These are phyloP conservation scores for Suillus discolor DNA, from an alignment of 768 basidiomycete genomes.

Conservation along the genomic window DNA sequence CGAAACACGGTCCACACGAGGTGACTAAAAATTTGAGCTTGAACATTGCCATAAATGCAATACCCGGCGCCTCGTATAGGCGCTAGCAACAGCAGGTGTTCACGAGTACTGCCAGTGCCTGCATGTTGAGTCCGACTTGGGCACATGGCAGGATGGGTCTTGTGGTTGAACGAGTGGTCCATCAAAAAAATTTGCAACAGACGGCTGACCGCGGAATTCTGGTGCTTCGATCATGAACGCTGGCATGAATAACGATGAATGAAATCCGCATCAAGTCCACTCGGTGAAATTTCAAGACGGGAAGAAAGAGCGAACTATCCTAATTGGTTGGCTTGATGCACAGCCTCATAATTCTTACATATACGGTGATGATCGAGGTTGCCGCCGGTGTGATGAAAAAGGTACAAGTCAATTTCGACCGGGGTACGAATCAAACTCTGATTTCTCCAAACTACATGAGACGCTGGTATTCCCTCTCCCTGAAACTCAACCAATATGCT, in stretches of 20 bases:
- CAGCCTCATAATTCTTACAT: background rate
- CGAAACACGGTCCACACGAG: background rate
- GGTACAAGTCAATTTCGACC: background rate
- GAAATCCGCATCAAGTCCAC: constrained; percentile 1
- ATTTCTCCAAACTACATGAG: constrained; percentile 5
- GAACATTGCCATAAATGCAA: background rate
- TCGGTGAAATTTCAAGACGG: background rate
- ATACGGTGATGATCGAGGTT: background rate
- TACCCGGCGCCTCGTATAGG: background rate
- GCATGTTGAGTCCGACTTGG: background rate
- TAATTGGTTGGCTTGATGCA: background rate
- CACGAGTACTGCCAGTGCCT: background rate
- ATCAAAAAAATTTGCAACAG: background rate
- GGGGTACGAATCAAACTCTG: constrained; percentile 6
- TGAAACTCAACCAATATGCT: background rate
- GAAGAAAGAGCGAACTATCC: background rate
- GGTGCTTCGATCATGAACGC: background rate
- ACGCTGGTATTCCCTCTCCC: background rate
- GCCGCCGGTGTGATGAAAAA: constrained; percentile 7
- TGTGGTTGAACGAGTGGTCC: background rate
- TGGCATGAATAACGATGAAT: constrained; percentile 2
- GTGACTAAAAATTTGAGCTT: background rate
- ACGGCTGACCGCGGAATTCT: background rate
- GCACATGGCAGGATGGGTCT: background rate
- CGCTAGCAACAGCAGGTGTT: background rate